phyloP scores from a whole-genome alignment of 2,329 filamentous ascomycete genomes.

The Orbilia javanica region DNA sequence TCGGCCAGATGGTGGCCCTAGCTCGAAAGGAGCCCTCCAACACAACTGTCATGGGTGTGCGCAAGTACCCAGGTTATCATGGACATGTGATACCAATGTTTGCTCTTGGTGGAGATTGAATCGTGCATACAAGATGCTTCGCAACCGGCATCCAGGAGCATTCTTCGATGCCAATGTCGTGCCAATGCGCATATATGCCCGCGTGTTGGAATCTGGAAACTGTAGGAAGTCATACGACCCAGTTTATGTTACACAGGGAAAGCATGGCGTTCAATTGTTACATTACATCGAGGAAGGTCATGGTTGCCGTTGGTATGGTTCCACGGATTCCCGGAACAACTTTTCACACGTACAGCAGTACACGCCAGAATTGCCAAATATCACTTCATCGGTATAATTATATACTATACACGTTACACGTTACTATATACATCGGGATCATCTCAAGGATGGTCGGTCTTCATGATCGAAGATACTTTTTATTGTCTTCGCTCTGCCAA shows the following conservation, averaged over 20 bases:
- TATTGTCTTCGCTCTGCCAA: not conserved
- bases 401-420: not conserved
- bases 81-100: conserved; percentile 5
- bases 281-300: not conserved
- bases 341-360: not conserved
- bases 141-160: conserved; percentile 4
- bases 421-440: not conserved
- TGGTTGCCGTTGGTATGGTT: not conserved
- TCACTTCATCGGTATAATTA: not conserved
- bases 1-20: conserved; percentile 10
- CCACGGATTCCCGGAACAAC: not conserved
- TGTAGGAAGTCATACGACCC: not conserved
- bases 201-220: conserved; percentile 1
- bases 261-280: not conserved
- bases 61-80: not conserved
- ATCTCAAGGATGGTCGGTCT: not conserved
- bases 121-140: conserved; percentile 1
- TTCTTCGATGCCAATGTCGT: not conserved
- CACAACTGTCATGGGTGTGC: conserved; percentile 2
- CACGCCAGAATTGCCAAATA: conserved; percentile 1
- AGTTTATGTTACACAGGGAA: not conserved
- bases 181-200: not conserved
- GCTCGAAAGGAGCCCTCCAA: conserved; percentile 11
- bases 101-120: not conserved
- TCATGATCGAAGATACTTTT: not conserved